Evolutionary conservation across 2,329 filamentous ascomycete species (phyloP), one percentile per base, ranked within the genome.

Genomic region (Fusarium virguliforme): DNA sequence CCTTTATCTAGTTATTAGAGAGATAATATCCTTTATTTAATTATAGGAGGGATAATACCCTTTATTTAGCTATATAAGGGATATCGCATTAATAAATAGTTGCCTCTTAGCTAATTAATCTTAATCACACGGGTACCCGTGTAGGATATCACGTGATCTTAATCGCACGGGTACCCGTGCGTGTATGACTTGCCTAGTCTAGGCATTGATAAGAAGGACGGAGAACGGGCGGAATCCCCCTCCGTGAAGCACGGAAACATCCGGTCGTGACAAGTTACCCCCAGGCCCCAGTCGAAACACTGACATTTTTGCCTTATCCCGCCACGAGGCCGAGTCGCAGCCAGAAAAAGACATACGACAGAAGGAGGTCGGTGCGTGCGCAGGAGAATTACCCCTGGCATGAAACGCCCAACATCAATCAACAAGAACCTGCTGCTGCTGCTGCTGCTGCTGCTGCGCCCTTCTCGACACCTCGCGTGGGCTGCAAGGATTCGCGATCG

Each of bases 401-500:
- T 59, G 30, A 59, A 59, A 48, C 43, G 43, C 54, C 32, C 37
- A 32, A 57, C 54, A 28, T 24, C 43, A 50, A 50, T 26, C 43
- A 50, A n/a, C 26, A 30, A 50, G 43, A 41, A 22, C n/a, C 38
- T 41, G 9, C 38, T 9, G 10, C 38, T 41, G 38, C 9, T 12
- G 38, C 12, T 43, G 22, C 43, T 28, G 24, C 32, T 28, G 12
- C 34, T 40, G 6, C 53, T 40, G 53, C 43, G 43, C 43, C 43
- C 28, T 48, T 24, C 26, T 37, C 51, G 51, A 54, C n/a, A 37
- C 53, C 15, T 35, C 68, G 69, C 69, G 69, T 71, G 68, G 68
- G 54, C 13, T 62, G 64, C 71, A 71, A 61, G 71, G 69, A 74
- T 73, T 18, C 18, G 48, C 46, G 56, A 65, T 71, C 60, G 68